Evolutionary conservation across 495 filamentous ascomycete genomes (phyloP).

Genomic region (Lichenothelia convexa): DNA sequence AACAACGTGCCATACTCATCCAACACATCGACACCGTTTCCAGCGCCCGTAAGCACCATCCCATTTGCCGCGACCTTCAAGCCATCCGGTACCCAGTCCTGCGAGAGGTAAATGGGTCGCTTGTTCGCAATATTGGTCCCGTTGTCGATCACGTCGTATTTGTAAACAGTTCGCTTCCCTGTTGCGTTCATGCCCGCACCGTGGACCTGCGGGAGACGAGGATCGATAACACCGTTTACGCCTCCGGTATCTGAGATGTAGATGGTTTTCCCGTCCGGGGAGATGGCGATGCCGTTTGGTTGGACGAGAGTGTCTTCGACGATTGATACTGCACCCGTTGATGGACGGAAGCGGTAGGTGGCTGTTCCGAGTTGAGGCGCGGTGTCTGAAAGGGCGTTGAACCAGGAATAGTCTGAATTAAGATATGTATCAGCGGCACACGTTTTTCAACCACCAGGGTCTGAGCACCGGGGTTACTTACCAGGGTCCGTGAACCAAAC

Average conservation of each 20-base stretch:
- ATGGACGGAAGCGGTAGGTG: conserved; percentile 26
- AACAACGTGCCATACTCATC: conserved; percentile 10
- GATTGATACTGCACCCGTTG: conserved; percentile 16
- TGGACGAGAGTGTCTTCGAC: conserved; percentile 17
- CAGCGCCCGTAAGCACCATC: conserved; percentile 11
- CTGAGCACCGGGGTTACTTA: not conserved
- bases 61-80: conserved; percentile 15
- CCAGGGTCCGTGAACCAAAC: conserved; percentile 40
- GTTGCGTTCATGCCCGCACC: conserved; percentile 7
- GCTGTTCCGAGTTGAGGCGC: conserved; percentile 28
- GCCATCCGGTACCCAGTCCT: conserved; percentile 12
- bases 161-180: conserved; percentile 5
- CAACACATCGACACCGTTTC: conserved; percentile 14
- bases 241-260: conserved; percentile 18
- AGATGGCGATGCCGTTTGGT: conserved; percentile 28
- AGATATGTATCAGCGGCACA: too few species aligned
- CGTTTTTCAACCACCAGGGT: not conserved
- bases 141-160: conserved; percentile 17
- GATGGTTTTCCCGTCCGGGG: conserved; percentile 24
- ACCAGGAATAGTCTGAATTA: conserved; percentile 26
- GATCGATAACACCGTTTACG: conserved; percentile 1
- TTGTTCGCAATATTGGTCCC: conserved; percentile 13
- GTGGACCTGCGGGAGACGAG: not conserved
- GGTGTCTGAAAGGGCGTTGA: conserved; percentile 25
- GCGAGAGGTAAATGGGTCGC: conserved; percentile 5